These are phyloP conservation scores for Hippophae rhamnoides DNA, from an alignment of 306 rosid species.

Conservation along the genomic window DNA sequence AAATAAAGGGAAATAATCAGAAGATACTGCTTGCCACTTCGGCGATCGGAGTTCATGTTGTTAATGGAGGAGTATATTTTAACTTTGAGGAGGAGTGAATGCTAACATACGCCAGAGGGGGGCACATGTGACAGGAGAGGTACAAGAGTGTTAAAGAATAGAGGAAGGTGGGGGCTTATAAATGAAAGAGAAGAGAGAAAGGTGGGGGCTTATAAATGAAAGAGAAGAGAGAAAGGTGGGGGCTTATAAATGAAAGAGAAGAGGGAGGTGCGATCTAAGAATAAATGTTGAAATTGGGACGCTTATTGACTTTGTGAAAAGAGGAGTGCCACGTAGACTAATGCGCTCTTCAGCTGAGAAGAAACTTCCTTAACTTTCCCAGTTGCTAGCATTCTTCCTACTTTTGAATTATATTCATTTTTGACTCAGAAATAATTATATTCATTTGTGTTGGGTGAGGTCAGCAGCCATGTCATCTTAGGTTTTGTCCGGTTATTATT, in stretches of 20 bases:
- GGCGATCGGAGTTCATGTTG: conserved; percentile 1
- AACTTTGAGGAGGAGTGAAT: background rate
- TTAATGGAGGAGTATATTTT: background rate
- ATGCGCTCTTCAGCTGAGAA: background rate
- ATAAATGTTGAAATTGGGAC: background rate
- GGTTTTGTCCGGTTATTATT: too few species aligned
- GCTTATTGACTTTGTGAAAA: background rate
- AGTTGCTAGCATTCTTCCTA: too few species aligned
- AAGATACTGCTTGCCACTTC: background rate
- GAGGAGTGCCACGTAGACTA: conserved; percentile 11
- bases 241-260: conserved; percentile 6
- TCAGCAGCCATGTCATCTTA: too few species aligned
- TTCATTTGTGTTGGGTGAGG: too few species aligned
- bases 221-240: background rate
- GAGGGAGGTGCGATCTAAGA: too few species aligned
- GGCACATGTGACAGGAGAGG: background rate
- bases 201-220: conserved; percentile 7
- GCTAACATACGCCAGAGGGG: background rate
- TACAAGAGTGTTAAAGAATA: background rate
- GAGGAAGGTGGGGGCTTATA: background rate
- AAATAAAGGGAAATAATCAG: background rate
- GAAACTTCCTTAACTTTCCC: background rate
- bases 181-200: background rate
- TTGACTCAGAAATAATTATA: too few species aligned
- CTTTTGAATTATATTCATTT: too few species aligned